phyloP scores from a whole-genome alignment of 2,329 filamentous ascomycete species.

The Sclerotinia subarctica region DNA sequence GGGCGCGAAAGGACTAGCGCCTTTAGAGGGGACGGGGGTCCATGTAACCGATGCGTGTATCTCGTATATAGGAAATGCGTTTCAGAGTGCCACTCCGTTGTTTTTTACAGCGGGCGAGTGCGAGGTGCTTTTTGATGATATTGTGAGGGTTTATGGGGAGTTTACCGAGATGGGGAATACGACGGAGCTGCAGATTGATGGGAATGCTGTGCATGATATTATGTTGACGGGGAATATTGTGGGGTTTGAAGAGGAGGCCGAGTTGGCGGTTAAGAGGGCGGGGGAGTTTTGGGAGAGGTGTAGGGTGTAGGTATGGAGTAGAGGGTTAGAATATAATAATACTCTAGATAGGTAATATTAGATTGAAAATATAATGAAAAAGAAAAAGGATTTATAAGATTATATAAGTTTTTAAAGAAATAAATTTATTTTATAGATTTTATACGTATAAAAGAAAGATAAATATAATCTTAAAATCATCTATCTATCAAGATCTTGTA shows the following conservation, averaged over 20 bases:
- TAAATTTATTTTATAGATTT: too few relatives aligned
- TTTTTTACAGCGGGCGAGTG: constrained; percentile 43
- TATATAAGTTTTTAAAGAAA: too few relatives aligned
- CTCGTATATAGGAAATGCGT: constrained; percentile 40
- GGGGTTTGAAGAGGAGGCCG: constrained; percentile 44
- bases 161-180: constrained; percentile 43
- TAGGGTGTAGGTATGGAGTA: too few relatives aligned
- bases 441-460: too few relatives aligned
- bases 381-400: too few relatives aligned
- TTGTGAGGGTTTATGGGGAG: constrained; percentile 39
- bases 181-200: constrained; percentile 43
- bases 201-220: constrained; percentile 47
- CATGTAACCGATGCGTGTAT: constrained; percentile 41
- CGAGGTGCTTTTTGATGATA: constrained; percentile 45
- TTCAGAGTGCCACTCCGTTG: constrained; percentile 42
- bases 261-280: constrained; percentile 22
- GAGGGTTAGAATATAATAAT: too few relatives aligned
- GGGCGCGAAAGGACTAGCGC: constrained; percentile 42
- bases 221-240: constrained; percentile 41
- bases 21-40: constrained; percentile 26
- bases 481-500: too few relatives aligned
- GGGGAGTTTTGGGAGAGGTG: constrained; percentile 7
- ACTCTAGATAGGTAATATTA: too few relatives aligned
- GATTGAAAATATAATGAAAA: too few relatives aligned
- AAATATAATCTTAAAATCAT: too few relatives aligned